A percentile compares a stretch with the other conserved stretches of the same genome.
phyloP scores from a whole-genome alignment of 768 basidiomycete species.

The Pisolithus marmoratus region DNA sequence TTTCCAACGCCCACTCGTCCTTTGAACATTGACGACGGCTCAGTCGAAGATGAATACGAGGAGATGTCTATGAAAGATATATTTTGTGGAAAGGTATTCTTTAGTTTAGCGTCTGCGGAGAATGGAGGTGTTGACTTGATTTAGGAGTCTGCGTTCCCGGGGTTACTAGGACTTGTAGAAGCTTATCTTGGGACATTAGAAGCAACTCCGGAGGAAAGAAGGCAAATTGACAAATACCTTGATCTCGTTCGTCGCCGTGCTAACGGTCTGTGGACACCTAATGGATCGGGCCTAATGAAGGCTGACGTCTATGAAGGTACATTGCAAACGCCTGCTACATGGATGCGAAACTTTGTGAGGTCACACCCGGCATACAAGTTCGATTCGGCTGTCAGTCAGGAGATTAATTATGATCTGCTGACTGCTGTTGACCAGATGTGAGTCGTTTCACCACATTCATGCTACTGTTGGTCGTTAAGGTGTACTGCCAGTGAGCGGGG shows the following conservation, averaged over 20 bases:
- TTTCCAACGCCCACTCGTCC: slow-evolving; percentile 51
- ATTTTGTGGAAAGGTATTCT: slow-evolving; percentile 79
- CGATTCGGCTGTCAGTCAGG: slow-evolving; percentile 87
- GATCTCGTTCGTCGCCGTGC: slow-evolving; percentile 75
- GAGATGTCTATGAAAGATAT: slow-evolving; percentile 92
- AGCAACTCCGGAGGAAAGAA: slow-evolving; percentile 52
- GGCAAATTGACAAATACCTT: slow-evolving; percentile 69
- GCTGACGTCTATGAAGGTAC: slow-evolving; percentile 44
- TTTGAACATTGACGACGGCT: slow-evolving; percentile 43
- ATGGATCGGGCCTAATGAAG: slow-evolving; percentile 1
- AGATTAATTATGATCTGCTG: slow-evolving; percentile 93
- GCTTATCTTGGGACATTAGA: slow-evolving; percentile 87
- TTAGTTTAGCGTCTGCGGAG: not conserved
- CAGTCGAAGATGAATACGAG: slow-evolving; percentile 79
- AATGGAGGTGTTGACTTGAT: slow-evolving; percentile 22
- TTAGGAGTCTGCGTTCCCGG: slow-evolving; percentile 66
- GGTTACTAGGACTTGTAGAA: slow-evolving; percentile 73
- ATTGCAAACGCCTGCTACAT: slow-evolving; percentile 81
- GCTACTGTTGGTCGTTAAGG: not conserved
- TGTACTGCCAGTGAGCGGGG: slow-evolving; percentile 54
- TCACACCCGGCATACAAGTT: slow-evolving; percentile 87
- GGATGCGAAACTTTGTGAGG: slow-evolving; percentile 90
- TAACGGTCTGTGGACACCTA: slow-evolving; percentile 49
- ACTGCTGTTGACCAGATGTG: slow-evolving; percentile 89
- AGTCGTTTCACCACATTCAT: slow-evolving; percentile 26